A percentile compares a stretch with the other conserved stretches of the same genome.
phyloP scores from a whole-genome alignment of 1,284 basidiomycete species.

The Golubevia sp. region DNA sequence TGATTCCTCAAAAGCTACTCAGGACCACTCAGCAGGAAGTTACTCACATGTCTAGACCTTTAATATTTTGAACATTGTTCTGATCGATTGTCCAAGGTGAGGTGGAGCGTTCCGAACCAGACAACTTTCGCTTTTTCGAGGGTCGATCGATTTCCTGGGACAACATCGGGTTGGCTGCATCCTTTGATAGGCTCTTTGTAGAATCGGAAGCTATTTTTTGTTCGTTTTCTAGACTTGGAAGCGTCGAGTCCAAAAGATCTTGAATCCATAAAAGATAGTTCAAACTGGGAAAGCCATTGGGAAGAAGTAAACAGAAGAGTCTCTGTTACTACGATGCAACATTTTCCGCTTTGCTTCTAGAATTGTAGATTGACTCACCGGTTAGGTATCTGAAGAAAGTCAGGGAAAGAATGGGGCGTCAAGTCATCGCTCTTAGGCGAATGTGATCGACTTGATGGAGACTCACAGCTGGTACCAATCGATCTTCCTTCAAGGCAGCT shows the following conservation, averaged over 20 bases:
- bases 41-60: background rate
- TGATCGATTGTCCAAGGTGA: too few species aligned
- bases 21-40: too few species aligned
- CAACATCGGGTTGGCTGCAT: too few species aligned
- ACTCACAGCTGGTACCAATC: conserved; percentile 26
- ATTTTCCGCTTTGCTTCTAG: background rate
- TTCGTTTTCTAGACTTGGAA: too few species aligned
- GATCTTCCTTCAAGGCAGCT: conserved; percentile 9
- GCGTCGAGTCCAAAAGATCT: conserved; percentile 4
- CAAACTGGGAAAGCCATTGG: background rate
- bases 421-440: too few species aligned
- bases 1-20: background rate
- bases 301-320: too few species aligned
- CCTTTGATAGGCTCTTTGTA: too few species aligned
- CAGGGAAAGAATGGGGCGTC: background rate
- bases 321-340: background rate
- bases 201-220: background rate
- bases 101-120: too few species aligned
- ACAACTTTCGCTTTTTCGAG: too few species aligned
- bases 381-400: background rate
- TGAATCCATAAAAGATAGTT: conserved; percentile 18
- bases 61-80: background rate
- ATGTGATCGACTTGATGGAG: conserved; percentile 20
- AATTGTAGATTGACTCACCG: background rate
- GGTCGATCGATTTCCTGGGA: too few species aligned